Percentiles rank a stretch among this genome's conserved stretches.
These are phyloP conservation scores for Eutypella sp. DNA, from an alignment of 2,329 filamentous ascomycete species.

Conservation along the genomic window DNA sequence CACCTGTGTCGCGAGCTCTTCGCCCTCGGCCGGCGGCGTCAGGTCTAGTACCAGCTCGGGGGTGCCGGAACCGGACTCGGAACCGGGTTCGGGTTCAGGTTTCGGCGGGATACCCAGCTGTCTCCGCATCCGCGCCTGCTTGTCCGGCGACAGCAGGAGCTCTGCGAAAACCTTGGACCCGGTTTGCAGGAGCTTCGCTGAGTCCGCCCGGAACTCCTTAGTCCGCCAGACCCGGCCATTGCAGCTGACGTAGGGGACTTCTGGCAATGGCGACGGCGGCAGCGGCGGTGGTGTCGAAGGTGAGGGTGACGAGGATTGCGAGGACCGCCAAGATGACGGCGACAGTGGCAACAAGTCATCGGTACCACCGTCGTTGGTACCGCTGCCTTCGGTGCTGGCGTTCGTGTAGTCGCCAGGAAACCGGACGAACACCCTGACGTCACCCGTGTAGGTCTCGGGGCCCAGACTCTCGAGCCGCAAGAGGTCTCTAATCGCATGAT, in stretches of 20 bases:
- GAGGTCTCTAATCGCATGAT: no score
- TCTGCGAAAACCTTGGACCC: slow-evolving; percentile 43
- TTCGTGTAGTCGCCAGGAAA: slow-evolving; percentile 19
- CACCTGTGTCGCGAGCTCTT: slow-evolving; percentile 56
- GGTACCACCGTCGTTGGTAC: no score
- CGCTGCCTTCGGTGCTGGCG: no score
- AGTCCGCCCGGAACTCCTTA: slow-evolving; percentile 39
- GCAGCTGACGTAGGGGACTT: slow-evolving; percentile 21
- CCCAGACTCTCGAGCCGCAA: no score
- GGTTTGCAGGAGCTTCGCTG: slow-evolving; percentile 40
- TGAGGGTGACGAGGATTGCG: no score
- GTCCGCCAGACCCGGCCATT: slow-evolving; percentile 28
- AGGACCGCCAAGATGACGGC: no score
- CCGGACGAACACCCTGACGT: neutral
- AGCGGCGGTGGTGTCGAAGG: no score
- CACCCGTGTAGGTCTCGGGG: neutral
- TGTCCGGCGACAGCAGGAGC: slow-evolving; percentile 37
- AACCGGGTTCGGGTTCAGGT: no score
- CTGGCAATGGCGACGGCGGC: no score
- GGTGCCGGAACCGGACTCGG: slow-evolving; percentile 30
- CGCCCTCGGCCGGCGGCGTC: slow-evolving; percentile 56
- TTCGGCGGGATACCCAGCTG: slow-evolving; percentile 28
- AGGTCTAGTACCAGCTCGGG: slow-evolving; percentile 50
- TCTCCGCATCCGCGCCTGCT: slow-evolving; percentile 35
- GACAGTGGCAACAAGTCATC: no score